These are phyloP conservation scores for Emiliania huxleyi DNA, from an alignment of 78 protist species.

Conservation along the genomic window DNA sequence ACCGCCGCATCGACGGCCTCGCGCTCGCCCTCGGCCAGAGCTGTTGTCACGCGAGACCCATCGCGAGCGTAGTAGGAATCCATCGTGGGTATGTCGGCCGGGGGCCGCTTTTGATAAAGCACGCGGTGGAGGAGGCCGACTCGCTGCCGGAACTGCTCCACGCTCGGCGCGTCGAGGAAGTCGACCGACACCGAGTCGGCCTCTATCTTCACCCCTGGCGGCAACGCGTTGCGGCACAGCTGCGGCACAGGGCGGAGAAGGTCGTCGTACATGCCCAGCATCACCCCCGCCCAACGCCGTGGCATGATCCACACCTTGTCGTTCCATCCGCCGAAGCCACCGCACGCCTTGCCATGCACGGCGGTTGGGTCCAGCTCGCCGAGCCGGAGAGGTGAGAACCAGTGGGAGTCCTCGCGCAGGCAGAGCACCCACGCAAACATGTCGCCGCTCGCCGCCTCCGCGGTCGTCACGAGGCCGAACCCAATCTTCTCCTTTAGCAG, in stretches of 20 bases:
- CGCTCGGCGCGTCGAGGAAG: not conserved
- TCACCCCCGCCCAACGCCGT: not conserved
- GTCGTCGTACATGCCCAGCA: not conserved
- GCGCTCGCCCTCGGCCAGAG: no score
- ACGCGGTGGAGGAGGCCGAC: not conserved
- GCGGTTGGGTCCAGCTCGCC: not conserved
- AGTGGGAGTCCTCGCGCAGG: not conserved
- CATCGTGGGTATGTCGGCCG: not conserved
- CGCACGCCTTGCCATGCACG: not conserved
- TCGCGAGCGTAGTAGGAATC: no score
- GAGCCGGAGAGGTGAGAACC: not conserved
- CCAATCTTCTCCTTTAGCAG: not conserved
- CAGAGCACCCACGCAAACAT: not conserved
- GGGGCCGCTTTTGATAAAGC: not conserved
- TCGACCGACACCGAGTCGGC: not conserved
- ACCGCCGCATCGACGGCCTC: no score
- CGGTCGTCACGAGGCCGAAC: no score
- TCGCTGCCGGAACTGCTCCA: not conserved
- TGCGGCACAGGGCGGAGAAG: not conserved
- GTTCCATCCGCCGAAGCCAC: conserved; percentile 8
- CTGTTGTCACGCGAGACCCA: no score
- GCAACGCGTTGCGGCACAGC: not conserved
- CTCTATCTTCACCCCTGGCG: not conserved
- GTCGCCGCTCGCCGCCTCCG: not conserved
- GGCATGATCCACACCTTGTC: not conserved